These are phyloP conservation scores for Blastomyces parvus DNA, from an alignment of 2,329 filamentous ascomycete genomes.

Conservation along the genomic window DNA sequence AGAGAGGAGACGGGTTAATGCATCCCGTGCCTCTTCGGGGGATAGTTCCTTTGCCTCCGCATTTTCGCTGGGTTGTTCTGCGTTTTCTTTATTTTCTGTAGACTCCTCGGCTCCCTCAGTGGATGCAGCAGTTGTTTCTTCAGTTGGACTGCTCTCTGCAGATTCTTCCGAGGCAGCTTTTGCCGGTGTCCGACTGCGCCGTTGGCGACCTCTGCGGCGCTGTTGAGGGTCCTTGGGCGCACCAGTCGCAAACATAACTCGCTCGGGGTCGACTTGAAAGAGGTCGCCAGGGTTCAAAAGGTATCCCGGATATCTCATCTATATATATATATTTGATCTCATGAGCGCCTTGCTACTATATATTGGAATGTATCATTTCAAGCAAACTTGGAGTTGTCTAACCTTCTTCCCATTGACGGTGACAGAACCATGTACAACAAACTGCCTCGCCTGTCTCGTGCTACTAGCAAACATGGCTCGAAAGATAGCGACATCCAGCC, in stretches of 20 bases:
- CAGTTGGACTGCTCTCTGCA: conserved; percentile 16
- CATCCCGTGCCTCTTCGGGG: conserved; percentile 30
- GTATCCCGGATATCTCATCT: conserved; percentile 92
- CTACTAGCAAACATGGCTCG: conserved; percentile 90
- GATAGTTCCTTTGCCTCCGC: conserved; percentile 10
- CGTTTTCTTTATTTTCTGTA: conserved; percentile 12
- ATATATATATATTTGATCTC: background rate
- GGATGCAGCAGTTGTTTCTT: conserved; percentile 20
- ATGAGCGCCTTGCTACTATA: background rate
- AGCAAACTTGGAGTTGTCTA: conserved; percentile 18
- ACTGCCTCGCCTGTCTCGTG: conserved; percentile 82
- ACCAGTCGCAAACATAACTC: conserved; percentile 81
- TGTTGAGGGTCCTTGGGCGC: conserved; percentile 49
- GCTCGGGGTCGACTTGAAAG: conserved; percentile 88
- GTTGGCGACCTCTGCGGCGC: conserved; percentile 29
- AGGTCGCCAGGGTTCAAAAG: conserved; percentile 94
- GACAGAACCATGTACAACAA: conserved; percentile 84
- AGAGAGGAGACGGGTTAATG: conserved; percentile 46
- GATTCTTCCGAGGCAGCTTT: conserved; percentile 21
- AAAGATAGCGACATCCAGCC: conserved; percentile 91
- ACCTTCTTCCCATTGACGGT: conserved; percentile 97
- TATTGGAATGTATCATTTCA: background rate
- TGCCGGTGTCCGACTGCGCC: conserved; percentile 23
- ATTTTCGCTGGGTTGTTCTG: conserved; percentile 34
- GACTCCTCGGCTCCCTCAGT: conserved; percentile 10